These are phyloP conservation scores for Eimeria acervulina DNA, from an alignment of 169 alveolate genomes.

Conservation along the genomic window DNA sequence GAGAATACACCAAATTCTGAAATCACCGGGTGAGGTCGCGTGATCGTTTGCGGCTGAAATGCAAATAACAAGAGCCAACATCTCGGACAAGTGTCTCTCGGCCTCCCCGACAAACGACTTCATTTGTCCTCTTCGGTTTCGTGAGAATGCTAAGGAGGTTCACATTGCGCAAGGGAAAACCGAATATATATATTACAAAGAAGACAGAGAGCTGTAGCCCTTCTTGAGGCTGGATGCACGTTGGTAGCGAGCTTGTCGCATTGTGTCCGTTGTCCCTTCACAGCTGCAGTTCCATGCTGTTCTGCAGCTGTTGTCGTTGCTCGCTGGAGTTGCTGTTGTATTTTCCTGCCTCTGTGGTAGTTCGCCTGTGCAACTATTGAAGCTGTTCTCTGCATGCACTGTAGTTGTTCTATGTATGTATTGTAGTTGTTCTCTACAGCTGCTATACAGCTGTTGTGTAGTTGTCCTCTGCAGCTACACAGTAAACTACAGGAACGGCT, in stretches of 20 bases:
- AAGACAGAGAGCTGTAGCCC: neutral
- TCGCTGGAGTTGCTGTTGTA: no score
- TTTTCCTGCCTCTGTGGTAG: neutral
- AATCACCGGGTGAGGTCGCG: neutral
- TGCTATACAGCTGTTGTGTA: no score
- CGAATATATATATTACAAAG: neutral
- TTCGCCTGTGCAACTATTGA: neutral
- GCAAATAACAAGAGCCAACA: slow-evolving; percentile 55
- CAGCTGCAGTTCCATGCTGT: no score
- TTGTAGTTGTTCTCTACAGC: no score
- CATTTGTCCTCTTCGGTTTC: neutral
- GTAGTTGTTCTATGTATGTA: neutral
- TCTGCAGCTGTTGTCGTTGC: no score
- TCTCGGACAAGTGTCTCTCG: slow-evolving; percentile 23
- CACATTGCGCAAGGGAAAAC: neutral
- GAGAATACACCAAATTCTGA: neutral
- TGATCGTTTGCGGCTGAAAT: slow-evolving; percentile 16
- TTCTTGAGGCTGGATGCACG: neutral
- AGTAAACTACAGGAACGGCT: neutral
- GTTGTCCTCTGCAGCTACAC: neutral
- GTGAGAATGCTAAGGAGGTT: slow-evolving; percentile 25
- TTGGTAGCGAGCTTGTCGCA: neutral
- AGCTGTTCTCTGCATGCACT: neutral
- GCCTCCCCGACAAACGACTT: slow-evolving; percentile 26
- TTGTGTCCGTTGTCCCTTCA: neutral